A percentile compares a stretch with the other conserved stretches of the same genome.
phyloP scores from a whole-genome alignment of 495 filamentous ascomycete species.

The Achaetomiella virescens region DNA sequence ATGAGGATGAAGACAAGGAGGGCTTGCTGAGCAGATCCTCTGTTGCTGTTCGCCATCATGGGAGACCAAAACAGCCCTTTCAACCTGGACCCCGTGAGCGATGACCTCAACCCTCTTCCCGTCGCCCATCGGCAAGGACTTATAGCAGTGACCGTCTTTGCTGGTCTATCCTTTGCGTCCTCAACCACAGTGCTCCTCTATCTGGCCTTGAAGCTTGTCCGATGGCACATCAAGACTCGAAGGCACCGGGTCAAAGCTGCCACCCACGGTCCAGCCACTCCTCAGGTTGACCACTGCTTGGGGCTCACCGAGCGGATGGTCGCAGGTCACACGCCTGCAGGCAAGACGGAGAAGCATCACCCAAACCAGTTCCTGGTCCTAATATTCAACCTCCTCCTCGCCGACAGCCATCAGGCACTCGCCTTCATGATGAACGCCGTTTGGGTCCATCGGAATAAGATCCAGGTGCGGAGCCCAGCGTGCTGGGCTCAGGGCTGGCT shows the following conservation, averaged over 20 bases:
- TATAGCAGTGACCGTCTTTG: constrained; percentile 45
- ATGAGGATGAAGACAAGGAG: neutral
- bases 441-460: constrained; percentile 51
- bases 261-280: neutral
- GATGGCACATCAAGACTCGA: constrained; percentile 38
- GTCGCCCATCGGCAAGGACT: constrained; percentile 41
- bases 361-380: constrained; percentile 68
- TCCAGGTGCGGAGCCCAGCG: constrained; percentile 48
- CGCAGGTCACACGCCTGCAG: neutral
- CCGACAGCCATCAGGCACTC: constrained; percentile 64
- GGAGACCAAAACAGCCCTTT: neutral
- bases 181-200: constrained; percentile 42
- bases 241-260: neutral
- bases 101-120: constrained; percentile 40
- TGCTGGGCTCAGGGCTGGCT: constrained; percentile 71
- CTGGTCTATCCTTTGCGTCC: constrained; percentile 49
- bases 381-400: constrained; percentile 66
- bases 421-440: constrained; percentile 61
- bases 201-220: constrained; percentile 47
- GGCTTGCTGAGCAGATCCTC: constrained; percentile 4
- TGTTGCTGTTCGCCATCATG: neutral
- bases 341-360: constrained; percentile 13
- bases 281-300: constrained; percentile 18
- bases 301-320: constrained; percentile 17
- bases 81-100: constrained; percentile 3